Evolutionary conservation across 768 basidiomycete species (phyloP), one percentile per base, ranked within the genome.

Genomic region (Lenzites betulinus): DNA sequence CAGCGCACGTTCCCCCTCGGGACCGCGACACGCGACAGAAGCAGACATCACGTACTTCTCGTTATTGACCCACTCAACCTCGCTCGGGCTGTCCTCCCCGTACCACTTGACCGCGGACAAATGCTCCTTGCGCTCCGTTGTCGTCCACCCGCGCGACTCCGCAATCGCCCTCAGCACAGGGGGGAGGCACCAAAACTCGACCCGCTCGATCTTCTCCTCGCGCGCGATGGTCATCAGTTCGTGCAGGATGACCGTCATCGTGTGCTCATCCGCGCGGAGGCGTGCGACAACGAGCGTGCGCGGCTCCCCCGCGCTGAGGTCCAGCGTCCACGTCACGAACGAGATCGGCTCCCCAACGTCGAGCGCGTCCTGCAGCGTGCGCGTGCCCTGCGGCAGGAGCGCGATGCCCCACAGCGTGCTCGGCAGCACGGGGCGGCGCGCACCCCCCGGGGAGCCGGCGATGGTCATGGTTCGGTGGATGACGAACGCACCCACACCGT

Each of bases 401-500:
- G 50, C 58, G 18, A 76, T 62, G 42, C 78, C 77, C 74, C 73
- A 79, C 5, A 46, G 51, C 5, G 65, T 42, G 2, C 43, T 36
- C 12, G 54, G 67, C 11, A 54, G 60, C 26, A 54, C 48, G 3
- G 58, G 63, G 20, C 23, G 67, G 15, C 60, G 28, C 33, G 63
- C 65, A 58, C 61, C n/a, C n/a, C n/a, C 63, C 12, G 38, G 38
- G 38, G 38, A 13, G 4, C 38, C 38, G 7, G 64, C 58, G 43
- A 67, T 61, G 7, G 57, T 15, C 71, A 72, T 73, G 16, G 71
- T 58, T 33, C 79, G 70, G 51, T 69, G 69, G 35, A 79, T 65
- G 51, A 76, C 76, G 64, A 76, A 81, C 13, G 76, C 77, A n/a
- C 76, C 81, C 11, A 84, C 78, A n/a, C 83, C 82, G 20, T 72